These are phyloP conservation scores for Fusarium penzigii DNA, from an alignment of 2,329 filamentous ascomycete species.

Conservation along the genomic window DNA sequence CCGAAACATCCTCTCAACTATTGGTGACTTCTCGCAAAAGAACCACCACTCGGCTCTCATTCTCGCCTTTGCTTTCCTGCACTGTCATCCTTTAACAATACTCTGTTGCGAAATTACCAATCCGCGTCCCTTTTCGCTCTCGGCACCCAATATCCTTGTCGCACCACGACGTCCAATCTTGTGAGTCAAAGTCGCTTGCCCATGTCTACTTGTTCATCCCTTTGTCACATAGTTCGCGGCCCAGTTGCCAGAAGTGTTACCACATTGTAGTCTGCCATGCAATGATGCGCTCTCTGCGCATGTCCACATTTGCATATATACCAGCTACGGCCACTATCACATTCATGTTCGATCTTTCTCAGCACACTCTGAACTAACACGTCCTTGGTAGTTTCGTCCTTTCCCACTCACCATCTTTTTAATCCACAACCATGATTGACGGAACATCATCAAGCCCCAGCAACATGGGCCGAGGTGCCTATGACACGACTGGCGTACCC, in stretches of 20 bases:
- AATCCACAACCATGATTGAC: conserved; percentile 38
- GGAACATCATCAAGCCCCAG: conserved; percentile 33
- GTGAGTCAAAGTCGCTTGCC: conserved; percentile 39
- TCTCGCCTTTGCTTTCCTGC: conserved; percentile 21
- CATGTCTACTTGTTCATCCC: conserved; percentile 10
- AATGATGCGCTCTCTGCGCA: too few relatives aligned
- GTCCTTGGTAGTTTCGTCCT: conserved; percentile 7
- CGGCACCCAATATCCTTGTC: conserved; percentile 21
- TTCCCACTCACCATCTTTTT: conserved; percentile 7
- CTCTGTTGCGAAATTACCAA: conserved; percentile 14
- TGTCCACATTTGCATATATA: conserved; percentile 3
- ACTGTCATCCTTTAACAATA: conserved; percentile 18
- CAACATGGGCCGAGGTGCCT: conserved; percentile 54
- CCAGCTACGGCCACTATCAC: neutral
- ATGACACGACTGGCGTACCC: conserved; percentile 51
- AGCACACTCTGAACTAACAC: conserved; percentile 16
- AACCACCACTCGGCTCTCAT: conserved; percentile 35
- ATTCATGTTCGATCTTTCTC: too few relatives aligned
- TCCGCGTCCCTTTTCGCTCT: conserved; percentile 24
- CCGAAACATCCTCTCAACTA: conserved; percentile 34
- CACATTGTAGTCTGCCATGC: too few relatives aligned
- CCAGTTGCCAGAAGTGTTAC: conserved; percentile 1
- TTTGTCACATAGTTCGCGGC: conserved; percentile 1
- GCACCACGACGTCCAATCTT: conserved; percentile 32
- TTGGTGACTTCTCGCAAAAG: conserved; percentile 37